A percentile compares a stretch with the other conserved stretches of the same genome.
phyloP scores from a whole-genome alignment of 2,329 filamentous ascomycete species.

The Ceratocystis lukuohia region DNA sequence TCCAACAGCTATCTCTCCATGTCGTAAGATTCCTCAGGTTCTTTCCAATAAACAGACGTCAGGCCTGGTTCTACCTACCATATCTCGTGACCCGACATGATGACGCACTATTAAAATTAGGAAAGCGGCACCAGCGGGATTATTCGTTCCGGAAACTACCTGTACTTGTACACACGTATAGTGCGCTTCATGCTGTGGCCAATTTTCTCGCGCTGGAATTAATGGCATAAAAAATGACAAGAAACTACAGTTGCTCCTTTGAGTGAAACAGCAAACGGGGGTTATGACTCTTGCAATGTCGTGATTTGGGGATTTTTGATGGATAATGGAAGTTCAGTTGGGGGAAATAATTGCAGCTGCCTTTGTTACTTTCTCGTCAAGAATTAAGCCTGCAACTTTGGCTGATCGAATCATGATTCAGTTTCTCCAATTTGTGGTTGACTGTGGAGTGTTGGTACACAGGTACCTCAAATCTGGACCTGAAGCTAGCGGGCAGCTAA shows the following conservation, averaged over 20 bases:
- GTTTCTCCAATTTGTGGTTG: not conserved
- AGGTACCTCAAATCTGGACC: not conserved
- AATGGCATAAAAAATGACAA: not conserved
- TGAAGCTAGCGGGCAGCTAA: not conserved
- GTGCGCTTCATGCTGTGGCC: not conserved
- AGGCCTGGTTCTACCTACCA: not conserved
- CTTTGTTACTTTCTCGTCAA: not conserved
- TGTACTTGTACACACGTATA: not conserved
- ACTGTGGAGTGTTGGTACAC: not conserved
- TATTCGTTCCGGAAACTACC: not conserved
- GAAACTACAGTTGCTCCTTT: not conserved
- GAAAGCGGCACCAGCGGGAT: conserved; percentile 5
- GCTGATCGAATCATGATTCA: not conserved
- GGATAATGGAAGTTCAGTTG: not conserved
- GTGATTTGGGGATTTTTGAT: not conserved
- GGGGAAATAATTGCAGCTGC: not conserved
- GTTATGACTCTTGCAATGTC: not conserved
- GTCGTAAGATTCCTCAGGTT: conserved; percentile 5
- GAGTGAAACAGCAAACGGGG: not conserved
- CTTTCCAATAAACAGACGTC: conserved; percentile 1
- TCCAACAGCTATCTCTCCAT: not conserved
- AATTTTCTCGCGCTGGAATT: not conserved
- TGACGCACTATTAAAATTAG: not conserved
- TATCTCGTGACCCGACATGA: not conserved
- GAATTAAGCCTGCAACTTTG: not conserved